Evolutionary conservation across 2,329 filamentous ascomycete genomes (phyloP).

Genomic region (Clonostachys solani): DNA sequence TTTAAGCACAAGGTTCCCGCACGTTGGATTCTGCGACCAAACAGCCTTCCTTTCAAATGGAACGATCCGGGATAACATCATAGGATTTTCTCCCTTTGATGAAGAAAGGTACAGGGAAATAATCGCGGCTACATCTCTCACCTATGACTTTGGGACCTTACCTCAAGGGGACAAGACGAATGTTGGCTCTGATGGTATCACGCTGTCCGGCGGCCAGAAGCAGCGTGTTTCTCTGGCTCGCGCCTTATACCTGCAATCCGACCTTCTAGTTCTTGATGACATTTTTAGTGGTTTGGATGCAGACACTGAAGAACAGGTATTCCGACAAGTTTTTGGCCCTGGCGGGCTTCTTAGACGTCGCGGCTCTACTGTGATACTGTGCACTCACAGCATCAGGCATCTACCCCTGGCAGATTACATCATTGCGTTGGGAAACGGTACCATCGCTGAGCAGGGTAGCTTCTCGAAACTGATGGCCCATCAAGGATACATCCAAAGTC

Average conservation of each 20-base stretch:
- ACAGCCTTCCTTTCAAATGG: conserved; percentile 23
- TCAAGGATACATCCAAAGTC: conserved; percentile 31
- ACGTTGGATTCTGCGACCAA: conserved; percentile 24
- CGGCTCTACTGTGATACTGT: conserved; percentile 34
- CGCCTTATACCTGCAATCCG: conserved; percentile 33
- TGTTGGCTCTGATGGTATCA: conserved; percentile 34
- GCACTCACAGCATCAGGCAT: conserved; percentile 22
- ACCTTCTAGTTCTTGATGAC: conserved; percentile 39
- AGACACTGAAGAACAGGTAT: conserved; percentile 36
- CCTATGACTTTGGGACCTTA: conserved; percentile 20
- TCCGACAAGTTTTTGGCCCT: conserved; percentile 33
- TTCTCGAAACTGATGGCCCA: conserved; percentile 19
- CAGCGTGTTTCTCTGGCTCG: conserved; percentile 33
- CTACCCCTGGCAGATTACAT: conserved; percentile 36
- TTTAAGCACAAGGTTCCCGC: conserved; percentile 1
- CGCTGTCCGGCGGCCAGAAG: conserved; percentile 34
- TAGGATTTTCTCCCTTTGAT: conserved; percentile 23
- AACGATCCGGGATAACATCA: conserved; percentile 29
- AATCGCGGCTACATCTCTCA: conserved; percentile 23
- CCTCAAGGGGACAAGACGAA: conserved; percentile 27
- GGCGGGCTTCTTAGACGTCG: conserved; percentile 30
- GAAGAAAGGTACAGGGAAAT: conserved; percentile 24
- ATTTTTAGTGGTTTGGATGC: conserved; percentile 36
- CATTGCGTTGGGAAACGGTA: conserved; percentile 38
- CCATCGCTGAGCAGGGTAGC: conserved; percentile 33